Evolutionary conservation across 345 rosid species (phyloP).

Genomic region (Melastoma malabathricum): DNA sequence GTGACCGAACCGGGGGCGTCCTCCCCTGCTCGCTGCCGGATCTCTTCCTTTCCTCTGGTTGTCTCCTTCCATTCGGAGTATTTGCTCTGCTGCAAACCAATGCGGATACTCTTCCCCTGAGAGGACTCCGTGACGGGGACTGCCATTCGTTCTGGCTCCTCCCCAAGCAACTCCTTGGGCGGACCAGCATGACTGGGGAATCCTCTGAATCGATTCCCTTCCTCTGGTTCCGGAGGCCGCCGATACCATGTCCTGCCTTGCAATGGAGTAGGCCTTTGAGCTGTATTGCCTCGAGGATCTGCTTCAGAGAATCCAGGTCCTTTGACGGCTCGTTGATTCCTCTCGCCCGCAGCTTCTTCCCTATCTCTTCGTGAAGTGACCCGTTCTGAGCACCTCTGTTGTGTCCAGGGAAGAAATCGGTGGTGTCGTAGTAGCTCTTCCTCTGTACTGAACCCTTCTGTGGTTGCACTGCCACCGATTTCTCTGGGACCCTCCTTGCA

Average conservation of each 20-base stretch:
- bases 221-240: no score
- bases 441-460: conserved; percentile 26
- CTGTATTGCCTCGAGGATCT: conserved; percentile 73
- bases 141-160: conserved; percentile 22
- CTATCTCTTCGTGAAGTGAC: conserved; percentile 44
- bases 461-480: conserved; percentile 5
- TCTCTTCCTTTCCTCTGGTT: conserved; percentile 29
- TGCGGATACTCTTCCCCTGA: conserved; percentile 19
- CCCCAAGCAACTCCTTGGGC: conserved; percentile 19
- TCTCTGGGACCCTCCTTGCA: conserved; percentile 29
- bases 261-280: conserved; percentile 89
- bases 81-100: conserved; percentile 28
- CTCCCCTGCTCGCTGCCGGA: conserved; percentile 34
- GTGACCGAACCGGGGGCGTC: conserved; percentile 37
- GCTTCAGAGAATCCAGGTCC: conserved; percentile 83
- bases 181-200: conserved; percentile 41
- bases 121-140: conserved; percentile 17
- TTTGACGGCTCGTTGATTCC: conserved; percentile 61
- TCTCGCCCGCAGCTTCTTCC: conserved; percentile 46
- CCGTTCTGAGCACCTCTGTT: conserved; percentile 17
- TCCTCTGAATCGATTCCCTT: conserved; percentile 11
- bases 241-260: conserved; percentile 6
- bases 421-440: conserved; percentile 56
- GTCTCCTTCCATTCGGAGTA: conserved; percentile 41
- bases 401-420: conserved; percentile 79